Base-by-base conservation (phyloP, 176 grass and related monocot species). In the Hyparrhenia diplandra region DNA sequence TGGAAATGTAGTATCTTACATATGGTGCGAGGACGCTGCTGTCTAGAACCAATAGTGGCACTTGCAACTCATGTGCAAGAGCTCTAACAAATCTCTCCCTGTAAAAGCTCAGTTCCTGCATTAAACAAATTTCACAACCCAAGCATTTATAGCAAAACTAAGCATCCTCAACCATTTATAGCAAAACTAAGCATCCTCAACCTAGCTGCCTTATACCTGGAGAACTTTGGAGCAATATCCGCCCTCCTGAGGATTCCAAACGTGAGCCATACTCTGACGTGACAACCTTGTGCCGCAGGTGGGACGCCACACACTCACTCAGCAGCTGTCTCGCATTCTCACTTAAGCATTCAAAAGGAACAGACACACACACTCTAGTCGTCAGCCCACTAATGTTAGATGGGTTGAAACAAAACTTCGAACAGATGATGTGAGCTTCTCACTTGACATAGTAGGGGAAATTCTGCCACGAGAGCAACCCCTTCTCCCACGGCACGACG, bases 71-170 rank as follows among this genome's bases (percentile, higher is more conserved):
- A 70, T 76, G 82, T 54, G 96, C 96, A 21, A 95, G 71, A 67
- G 90, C 92, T 91, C 93, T 95, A 71, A 98, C 87, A 65, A 98
- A 66, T 85, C 92, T 93, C 84, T 98, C 96, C 80, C 90, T 84
- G 79, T 91, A 95, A 66, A n/a, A 98, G 92, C 80, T 98, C 96
- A 78, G 96, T 98, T 93, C 96, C 96, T 98, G 72, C 58, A 91
- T 42, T 60, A 70, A 70, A 82, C 4, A 69, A 69, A 79, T 41
- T 39, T 71, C 82, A 92, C 41, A 85, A 81, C 13, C 23, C 35
- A 20, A 78, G 52, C 39, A 47, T 59, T 82, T 61, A 39, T 24
- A 84, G 67, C 13, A 69, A 67, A 29, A 41, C 36, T 66, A 67
- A 60, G 28, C 66, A n/a, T n/a, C n/a, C n/a, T n/a, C n/a, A n/a